phyloP scores from a whole-genome alignment of 1,284 basidiomycete genomes.

The Sanguinoderma infundibulare region DNA sequence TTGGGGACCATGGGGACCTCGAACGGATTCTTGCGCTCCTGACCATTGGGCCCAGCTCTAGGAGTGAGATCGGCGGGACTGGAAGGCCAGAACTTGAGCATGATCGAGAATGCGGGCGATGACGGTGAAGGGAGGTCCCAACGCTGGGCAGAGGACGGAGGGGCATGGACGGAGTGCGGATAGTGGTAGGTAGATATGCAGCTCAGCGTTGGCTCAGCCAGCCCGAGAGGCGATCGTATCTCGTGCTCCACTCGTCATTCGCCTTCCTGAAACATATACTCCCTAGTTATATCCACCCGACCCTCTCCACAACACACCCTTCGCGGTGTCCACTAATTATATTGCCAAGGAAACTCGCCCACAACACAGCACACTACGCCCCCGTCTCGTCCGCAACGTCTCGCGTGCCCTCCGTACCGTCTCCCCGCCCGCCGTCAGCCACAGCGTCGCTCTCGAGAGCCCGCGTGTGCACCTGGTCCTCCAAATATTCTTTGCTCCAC shows the following conservation, averaged over 20 bases:
- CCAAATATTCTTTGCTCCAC: constrained; percentile 45
- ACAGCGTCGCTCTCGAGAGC: constrained; percentile 23
- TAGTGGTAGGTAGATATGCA: too few relatives aligned
- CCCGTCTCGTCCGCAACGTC: constrained; percentile 9
- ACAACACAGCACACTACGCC: neutral
- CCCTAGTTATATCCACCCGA: constrained; percentile 7
- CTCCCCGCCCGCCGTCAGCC: constrained; percentile 27
- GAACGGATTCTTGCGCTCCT: constrained; percentile 73
- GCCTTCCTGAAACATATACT: constrained; percentile 4
- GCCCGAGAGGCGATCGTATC: constrained; percentile 7
- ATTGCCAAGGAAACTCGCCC: constrained; percentile 1
- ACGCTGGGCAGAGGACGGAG: constrained; percentile 8
- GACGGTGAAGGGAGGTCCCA: constrained; percentile 17
- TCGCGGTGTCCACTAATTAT: neutral
- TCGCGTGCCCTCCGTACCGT: constrained; percentile 18
- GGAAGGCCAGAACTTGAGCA: constrained; percentile 73
- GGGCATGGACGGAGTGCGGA: constrained; percentile 8
- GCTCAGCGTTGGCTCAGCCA: too few relatives aligned
- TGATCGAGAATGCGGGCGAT: constrained; percentile 34
- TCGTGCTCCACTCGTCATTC: constrained; percentile 12
- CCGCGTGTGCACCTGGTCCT: constrained; percentile 31
- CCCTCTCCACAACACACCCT: constrained; percentile 13
- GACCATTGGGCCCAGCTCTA: constrained; percentile 53
- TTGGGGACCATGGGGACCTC: constrained; percentile 45
- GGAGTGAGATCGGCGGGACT: constrained; percentile 78